Evolutionary conservation across 202 grass and related monocot genomes (phyloP).

Genomic region (Elaeis oleifera): DNA sequence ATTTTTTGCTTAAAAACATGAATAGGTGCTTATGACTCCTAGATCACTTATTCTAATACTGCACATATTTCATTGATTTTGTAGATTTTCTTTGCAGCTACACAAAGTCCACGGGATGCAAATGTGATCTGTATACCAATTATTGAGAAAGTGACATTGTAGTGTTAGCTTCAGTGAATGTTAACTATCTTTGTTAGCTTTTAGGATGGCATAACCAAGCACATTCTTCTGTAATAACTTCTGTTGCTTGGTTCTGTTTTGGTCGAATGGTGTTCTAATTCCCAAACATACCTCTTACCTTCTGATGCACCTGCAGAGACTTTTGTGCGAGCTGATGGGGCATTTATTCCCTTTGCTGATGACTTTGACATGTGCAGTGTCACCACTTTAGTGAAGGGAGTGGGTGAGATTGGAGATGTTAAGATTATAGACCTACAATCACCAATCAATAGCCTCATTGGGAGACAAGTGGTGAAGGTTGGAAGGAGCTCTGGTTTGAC

Average conservation of each 20-base stretch:
- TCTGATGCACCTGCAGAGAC: slow-evolving; percentile 65
- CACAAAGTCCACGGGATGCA: no score
- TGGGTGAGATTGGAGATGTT: slow-evolving; percentile 72
- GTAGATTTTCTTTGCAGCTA: no score
- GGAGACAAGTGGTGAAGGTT: slow-evolving; percentile 75
- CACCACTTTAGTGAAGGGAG: slow-evolving; percentile 68
- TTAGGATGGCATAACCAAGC: no score
- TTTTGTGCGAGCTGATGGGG: slow-evolving; percentile 93
- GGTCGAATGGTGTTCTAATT: slow-evolving; percentile 31
- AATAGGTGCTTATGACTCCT: no score
- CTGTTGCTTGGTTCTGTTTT: background rate
- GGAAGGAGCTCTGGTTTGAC: slow-evolving; percentile 94
- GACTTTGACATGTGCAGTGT: slow-evolving; percentile 78
- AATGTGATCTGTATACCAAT: no score
- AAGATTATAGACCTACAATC: slow-evolving; percentile 84
- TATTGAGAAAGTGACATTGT: no score
- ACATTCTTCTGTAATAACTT: background rate
- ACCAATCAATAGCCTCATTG: slow-evolving; percentile 73
- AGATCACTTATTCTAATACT: no score
- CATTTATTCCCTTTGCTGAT: slow-evolving; percentile 89
- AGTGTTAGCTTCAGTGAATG: no score
- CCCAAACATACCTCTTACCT: slow-evolving; percentile 42
- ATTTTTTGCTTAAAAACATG: no score
- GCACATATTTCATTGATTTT: no score
- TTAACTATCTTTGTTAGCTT: no score